Conservation (phyloP, 2,329 filamentous ascomycete species). For the Hypoxylon rubiginosum region DNA sequence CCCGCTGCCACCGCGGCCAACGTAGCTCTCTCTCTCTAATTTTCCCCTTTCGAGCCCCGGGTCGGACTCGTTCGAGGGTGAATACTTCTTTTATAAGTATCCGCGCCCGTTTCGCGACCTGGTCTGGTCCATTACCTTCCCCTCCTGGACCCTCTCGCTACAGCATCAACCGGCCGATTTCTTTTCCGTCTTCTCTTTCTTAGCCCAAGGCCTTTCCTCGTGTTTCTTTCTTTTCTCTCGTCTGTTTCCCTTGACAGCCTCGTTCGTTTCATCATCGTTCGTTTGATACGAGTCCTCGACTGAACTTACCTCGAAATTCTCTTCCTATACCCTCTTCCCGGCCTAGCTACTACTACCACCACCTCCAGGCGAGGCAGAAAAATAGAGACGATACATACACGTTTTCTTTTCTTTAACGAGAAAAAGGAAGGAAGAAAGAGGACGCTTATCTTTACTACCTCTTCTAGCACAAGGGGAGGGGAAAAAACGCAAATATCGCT, state of each 20-base stretch:
- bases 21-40: slow-evolving; percentile 44
- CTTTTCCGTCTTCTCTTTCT: slow-evolving; percentile 51
- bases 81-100: slow-evolving; percentile 53
- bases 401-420: too few species aligned
- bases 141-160: slow-evolving; percentile 51
- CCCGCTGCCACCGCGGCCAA: slow-evolving; percentile 58
- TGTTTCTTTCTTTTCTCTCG: slow-evolving; percentile 47
- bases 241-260: slow-evolving; percentile 34
- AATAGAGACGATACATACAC: background rate
- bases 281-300: slow-evolving; percentile 59
- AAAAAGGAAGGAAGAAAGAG: background rate
- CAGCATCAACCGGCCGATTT: slow-evolving; percentile 49
- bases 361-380: slow-evolving; percentile 43
- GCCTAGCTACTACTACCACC: slow-evolving; percentile 14
- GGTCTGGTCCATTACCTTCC: slow-evolving; percentile 49
- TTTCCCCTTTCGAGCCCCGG: slow-evolving; percentile 51
- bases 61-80: slow-evolving; percentile 54
- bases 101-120: slow-evolving; percentile 53
- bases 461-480: slow-evolving; percentile 20
- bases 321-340: slow-evolving; percentile 28
- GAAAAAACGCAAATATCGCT: slow-evolving; percentile 42
- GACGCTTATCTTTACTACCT: slow-evolving; percentile 15
- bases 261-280: slow-evolving; percentile 55
- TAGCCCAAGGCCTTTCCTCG: slow-evolving; percentile 45
- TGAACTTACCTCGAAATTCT: slow-evolving; percentile 23